Evolutionary conservation across 2,329 filamentous ascomycete species (phyloP), one percentile per base, ranked within the genome.

Genomic region (Exserohilum rostratum): DNA sequence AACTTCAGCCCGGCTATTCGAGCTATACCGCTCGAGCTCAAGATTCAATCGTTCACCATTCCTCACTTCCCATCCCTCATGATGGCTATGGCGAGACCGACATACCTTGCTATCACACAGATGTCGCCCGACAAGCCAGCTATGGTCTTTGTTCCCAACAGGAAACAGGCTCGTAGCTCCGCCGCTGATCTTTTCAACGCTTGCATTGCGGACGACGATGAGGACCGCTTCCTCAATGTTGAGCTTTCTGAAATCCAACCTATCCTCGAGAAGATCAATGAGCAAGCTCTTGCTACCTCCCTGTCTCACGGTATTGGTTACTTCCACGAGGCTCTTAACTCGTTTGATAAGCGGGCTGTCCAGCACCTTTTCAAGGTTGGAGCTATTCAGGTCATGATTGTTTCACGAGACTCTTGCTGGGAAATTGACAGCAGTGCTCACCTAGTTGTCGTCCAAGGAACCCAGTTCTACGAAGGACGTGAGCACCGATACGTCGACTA

Each of bases 401-500:
- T 88, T 22, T 90, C 88, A 6, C 87, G 95, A 48, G 93, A 99
- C 77, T 92, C 95, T 45, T 97, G 93, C 77, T 99, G 95, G 93
- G 93, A 98, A 77, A 81, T 99, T 48, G 87, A 96, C 61, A 88
- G 87, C 70, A 91, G 86, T 1, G 93, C 93, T 3, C 93, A 98
- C 72, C 82, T 99, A 12, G 93, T 98, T 12, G 85, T 99, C 43
- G 88, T 99, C 29, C 98, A 99, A 93, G 93, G 93, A 13, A 99
- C 96, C 1, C 95, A 99, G 70, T 97, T 93, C 77, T 99, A 93
- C 63, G 95, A 99, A 69, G 95, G 95, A 6, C 88, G 92, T 46
- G 93, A 99, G 76, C 96, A 99, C 75, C 89, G 96, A 57, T 99
- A 99, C 74, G 87, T 98, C 48, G 95, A 99, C 76, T 99, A 99